phyloP scores from a whole-genome alignment of 2,329 filamentous ascomycete genomes.

The Ceratocystis smalleyi region DNA sequence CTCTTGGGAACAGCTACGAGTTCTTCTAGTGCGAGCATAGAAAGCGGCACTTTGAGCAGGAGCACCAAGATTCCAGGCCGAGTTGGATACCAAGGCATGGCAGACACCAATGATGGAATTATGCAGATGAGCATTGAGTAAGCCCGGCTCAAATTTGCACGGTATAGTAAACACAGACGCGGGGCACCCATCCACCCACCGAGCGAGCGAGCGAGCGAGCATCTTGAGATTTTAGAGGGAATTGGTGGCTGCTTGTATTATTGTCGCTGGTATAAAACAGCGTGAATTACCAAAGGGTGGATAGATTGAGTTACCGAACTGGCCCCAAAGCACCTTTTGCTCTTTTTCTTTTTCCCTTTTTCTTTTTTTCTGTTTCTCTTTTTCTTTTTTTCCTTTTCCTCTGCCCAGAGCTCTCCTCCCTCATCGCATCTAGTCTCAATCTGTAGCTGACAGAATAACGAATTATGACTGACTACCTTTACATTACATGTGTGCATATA shows the following conservation, averaged over 20 bases:
- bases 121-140: slow-evolving; percentile 97
- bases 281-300: too few species aligned
- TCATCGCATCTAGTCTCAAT: not conserved
- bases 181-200: too few species aligned
- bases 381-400: not conserved
- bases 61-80: slow-evolving; percentile 40
- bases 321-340: too few species aligned
- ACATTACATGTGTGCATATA: not conserved
- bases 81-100: slow-evolving; percentile 82
- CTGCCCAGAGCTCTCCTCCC: not conserved
- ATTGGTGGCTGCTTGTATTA: too few species aligned
- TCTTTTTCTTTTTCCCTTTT: too few species aligned
- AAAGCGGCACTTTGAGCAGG: slow-evolving; percentile 27
- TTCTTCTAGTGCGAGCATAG: slow-evolving; percentile 31
- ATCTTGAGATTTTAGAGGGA: not conserved
- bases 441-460: slow-evolving; percentile 8
- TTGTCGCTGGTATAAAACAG: too few species aligned
- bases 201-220: too few species aligned
- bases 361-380: not conserved
- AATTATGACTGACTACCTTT: slow-evolving; percentile 10
- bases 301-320: too few species aligned
- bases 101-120: slow-evolving; percentile 81
- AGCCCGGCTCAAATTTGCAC: not conserved
- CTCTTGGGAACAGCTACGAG: slow-evolving; percentile 23
- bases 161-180: too few species aligned